These are phyloP conservation scores for Podaxis pistillaris DNA, from an alignment of 768 basidiomycete species.

Conservation along the genomic window DNA sequence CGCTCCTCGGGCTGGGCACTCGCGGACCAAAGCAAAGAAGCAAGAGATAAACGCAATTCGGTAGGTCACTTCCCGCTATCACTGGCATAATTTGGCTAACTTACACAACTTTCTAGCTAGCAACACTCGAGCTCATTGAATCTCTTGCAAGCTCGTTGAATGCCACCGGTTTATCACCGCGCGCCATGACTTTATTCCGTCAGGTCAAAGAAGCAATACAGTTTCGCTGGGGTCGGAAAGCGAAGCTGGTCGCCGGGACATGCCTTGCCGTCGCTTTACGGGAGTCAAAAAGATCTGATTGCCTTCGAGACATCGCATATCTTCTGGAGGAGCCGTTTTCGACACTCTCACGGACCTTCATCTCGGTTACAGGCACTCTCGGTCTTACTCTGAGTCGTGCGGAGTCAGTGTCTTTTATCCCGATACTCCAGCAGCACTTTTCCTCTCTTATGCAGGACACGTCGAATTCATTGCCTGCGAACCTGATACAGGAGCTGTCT, in stretches of 20 bases:
- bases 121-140: conserved; percentile 62
- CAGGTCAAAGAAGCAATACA: conserved; percentile 57
- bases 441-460: conserved; percentile 32
- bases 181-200: conserved; percentile 67
- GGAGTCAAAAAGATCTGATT: conserved; percentile 66
- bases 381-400: conserved; percentile 49
- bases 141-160: conserved; percentile 58
- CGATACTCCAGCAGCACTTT: conserved; percentile 54
- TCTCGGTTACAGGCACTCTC: conserved; percentile 49
- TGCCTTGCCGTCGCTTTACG: conserved; percentile 70
- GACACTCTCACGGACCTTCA: conserved; percentile 55
- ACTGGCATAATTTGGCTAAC: conserved; percentile 18
- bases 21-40: conserved; percentile 64
- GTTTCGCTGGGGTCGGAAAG: conserved; percentile 74
- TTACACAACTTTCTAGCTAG: conserved; percentile 40
- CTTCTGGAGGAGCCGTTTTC: conserved; percentile 53
- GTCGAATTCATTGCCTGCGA: conserved; percentile 27
- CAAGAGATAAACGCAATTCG: conserved; percentile 59
- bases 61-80: conserved; percentile 36
- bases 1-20: conserved; percentile 58
- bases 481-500: conserved; percentile 38
- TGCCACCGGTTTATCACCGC: conserved; percentile 58
- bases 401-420: conserved; percentile 62
- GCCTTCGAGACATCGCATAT: conserved; percentile 66
- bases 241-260: conserved; percentile 67